Percentiles rank a stretch among this genome's conserved stretches.
phyloP scores from a whole-genome alignment of 192 early-diverging fungal species.

The Cetraspora pellucida region DNA sequence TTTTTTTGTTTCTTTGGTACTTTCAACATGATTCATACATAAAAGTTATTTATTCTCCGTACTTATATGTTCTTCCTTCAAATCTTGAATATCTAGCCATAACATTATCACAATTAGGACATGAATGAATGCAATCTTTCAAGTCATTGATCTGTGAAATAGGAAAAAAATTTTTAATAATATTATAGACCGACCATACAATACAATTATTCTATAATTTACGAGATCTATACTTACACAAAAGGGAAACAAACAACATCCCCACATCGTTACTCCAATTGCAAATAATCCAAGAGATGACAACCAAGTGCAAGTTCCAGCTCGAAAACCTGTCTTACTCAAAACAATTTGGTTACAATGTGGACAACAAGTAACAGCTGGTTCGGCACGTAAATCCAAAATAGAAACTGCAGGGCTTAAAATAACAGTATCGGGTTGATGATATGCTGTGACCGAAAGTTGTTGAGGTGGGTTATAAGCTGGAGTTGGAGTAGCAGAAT shows the following conservation, averaged over 20 bases:
- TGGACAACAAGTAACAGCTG: conserved; percentile 5
- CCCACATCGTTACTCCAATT: not conserved
- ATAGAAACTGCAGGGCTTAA: not conserved
- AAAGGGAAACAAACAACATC: conserved; percentile 30
- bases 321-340: not conserved
- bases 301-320: conserved; percentile 1
- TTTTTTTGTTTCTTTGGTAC: too few species aligned
- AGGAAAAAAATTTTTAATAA: not conserved
- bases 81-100: conserved; percentile 33
- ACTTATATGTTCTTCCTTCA: conserved; percentile 1
- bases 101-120: conserved; percentile 19
- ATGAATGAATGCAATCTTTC: conserved; percentile 18
- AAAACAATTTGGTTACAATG: conserved; percentile 14
- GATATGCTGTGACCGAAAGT: not conserved
- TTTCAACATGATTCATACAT: not conserved
- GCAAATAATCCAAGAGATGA: not conserved
- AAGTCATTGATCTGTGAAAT: conserved; percentile 12
- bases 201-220: not conserved
- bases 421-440: conserved; percentile 9
- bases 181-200: not conserved
- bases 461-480: not conserved
- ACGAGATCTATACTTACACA: conserved; percentile 27
- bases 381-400: not conserved
- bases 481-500: not conserved
- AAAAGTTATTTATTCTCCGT: not conserved